phyloP scores from a whole-genome alignment of 2,329 filamentous ascomycete genomes.

The Talaromyces sp. region DNA sequence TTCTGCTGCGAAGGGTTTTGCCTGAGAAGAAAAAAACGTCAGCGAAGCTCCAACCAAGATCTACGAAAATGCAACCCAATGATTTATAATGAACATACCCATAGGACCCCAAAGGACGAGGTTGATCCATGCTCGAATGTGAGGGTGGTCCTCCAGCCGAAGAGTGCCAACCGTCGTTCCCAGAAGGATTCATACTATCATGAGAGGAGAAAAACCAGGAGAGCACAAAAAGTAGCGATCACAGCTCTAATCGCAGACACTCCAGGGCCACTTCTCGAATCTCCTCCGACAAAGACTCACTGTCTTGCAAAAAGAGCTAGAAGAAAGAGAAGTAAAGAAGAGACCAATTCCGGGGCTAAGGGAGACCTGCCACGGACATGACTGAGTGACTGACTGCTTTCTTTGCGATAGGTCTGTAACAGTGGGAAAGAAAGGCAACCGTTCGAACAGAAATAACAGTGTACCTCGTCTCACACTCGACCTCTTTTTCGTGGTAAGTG shows the following conservation, averaged over 20 bases:
- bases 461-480: neutral
- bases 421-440: neutral
- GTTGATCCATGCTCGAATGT: constrained; percentile 42
- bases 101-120: constrained; percentile 43
- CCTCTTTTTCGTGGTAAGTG: neutral
- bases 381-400: constrained; percentile 19
- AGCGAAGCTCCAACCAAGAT: neutral
- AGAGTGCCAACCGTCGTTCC: constrained; percentile 43
- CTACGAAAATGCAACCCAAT: constrained; percentile 4
- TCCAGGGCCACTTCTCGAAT: neutral
- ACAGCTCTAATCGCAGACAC: neutral
- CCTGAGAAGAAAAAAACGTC: constrained; percentile 22
- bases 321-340: constrained; percentile 2
- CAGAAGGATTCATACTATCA: constrained; percentile 39
- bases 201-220: neutral
- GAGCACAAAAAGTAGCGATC: neutral
- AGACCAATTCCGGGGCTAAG: constrained; percentile 13
- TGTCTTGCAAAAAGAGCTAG: neutral
- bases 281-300: neutral
- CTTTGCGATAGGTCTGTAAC: constrained; percentile 7
- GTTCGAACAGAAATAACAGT: neutral
- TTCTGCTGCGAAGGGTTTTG: constrained; percentile 41
- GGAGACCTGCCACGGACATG: constrained; percentile 30
- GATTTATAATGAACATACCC: constrained; percentile 32
- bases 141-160: constrained; percentile 37